Evolutionary conservation across 169 alveolate species (phyloP).

Genomic region (Plasmodium cynomolgi): DNA sequence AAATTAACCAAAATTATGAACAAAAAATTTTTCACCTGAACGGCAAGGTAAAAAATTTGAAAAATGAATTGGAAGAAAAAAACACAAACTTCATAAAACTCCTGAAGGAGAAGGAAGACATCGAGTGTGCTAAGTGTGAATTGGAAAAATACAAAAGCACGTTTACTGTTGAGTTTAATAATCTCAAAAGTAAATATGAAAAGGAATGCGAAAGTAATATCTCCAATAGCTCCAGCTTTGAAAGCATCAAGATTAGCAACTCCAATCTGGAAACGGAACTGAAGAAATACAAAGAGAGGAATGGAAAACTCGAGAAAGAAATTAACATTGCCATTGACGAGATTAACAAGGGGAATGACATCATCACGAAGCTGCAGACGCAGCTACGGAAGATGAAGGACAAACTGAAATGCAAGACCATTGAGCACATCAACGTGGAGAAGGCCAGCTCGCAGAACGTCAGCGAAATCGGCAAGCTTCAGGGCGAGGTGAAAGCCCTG

Average conservation of each 20-base stretch:
- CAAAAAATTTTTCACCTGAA: constrained; percentile 18
- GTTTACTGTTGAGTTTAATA: constrained; percentile 37
- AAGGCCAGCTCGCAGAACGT: constrained; percentile 22
- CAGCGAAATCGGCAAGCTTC: constrained; percentile 16
- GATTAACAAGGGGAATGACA: constrained; percentile 73
- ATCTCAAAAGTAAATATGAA: constrained; percentile 55
- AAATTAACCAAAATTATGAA: constrained; percentile 37
- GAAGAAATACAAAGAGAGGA: constrained; percentile 67
- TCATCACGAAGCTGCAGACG: constrained; percentile 65
- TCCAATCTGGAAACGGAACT: constrained; percentile 31
- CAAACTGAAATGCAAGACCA: constrained; percentile 38
- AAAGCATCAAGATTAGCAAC: constrained; percentile 49
- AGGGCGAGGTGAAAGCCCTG: background rate
- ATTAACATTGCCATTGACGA: constrained; percentile 71
- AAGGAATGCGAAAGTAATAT: constrained; percentile 71
- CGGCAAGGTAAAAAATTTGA: constrained; percentile 42
- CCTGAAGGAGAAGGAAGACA: constrained; percentile 55
- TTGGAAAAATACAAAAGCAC: constrained; percentile 36
- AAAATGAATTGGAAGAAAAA: constrained; percentile 61
- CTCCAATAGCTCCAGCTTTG: constrained; percentile 60
- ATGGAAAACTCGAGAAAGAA: constrained; percentile 55
- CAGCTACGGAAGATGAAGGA: constrained; percentile 67
- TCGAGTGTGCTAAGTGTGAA: constrained; percentile 26
- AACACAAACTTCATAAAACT: constrained; percentile 39
- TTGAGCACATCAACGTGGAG: constrained; percentile 34